Percentiles rank a stretch among this genome's conserved stretches.
These are phyloP conservation scores for Plasmodiophora brassicae DNA, from an alignment of 208 protist genomes.

Conservation along the genomic window DNA sequence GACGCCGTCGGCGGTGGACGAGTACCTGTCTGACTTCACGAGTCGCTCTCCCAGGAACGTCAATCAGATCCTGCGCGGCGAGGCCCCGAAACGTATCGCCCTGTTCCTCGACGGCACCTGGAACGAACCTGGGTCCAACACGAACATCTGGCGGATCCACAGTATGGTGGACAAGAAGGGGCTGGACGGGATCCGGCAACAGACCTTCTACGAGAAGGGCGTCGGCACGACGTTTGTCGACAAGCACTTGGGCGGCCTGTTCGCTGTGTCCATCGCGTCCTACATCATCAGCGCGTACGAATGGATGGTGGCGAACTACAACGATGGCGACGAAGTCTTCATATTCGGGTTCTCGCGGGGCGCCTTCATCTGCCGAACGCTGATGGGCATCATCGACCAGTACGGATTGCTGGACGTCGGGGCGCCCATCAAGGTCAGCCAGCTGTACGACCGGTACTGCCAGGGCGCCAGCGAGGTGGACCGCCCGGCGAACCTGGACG, in stretches of 20 bases:
- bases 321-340: neutral
- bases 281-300: neutral
- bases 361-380: neutral
- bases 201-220: neutral
- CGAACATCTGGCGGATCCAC: neutral
- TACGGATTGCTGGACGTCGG: neutral
- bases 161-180: neutral
- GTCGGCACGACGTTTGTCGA: neutral
- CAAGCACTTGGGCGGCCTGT: neutral
- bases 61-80: too few species aligned
- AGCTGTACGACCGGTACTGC: neutral
- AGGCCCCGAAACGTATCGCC: neutral
- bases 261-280: neutral
- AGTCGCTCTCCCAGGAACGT: too few species aligned
- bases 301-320: neutral
- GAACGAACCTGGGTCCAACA: conserved; percentile 17
- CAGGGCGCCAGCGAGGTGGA: neutral
- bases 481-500: neutral
- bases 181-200: neutral
- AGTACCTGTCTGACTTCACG: too few species aligned
- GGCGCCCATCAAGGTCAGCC: neutral
- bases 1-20: too few species aligned
- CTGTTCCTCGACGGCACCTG: conserved; percentile 25
- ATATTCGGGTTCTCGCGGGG: neutral
- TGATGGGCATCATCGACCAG: neutral